These are phyloP conservation scores for Astraeus odoratus DNA, from an alignment of 768 basidiomycete genomes.

Conservation along the genomic window DNA sequence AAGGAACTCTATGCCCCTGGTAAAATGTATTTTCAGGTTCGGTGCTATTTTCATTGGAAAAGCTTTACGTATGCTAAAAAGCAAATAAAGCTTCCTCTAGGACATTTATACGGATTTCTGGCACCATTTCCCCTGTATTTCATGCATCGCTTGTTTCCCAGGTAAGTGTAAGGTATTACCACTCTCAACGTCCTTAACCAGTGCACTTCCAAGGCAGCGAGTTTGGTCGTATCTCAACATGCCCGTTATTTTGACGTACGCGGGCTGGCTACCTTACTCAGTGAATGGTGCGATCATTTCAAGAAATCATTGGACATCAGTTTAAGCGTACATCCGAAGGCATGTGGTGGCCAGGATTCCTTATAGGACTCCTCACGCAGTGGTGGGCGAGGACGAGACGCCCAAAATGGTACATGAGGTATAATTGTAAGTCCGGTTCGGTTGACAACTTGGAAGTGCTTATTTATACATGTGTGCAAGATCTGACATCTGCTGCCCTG, in stretches of 20 bases:
- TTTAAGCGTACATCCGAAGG: constrained; percentile 1
- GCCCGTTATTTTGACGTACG: constrained; percentile 17
- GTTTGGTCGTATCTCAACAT: constrained; percentile 21
- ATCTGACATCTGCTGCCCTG: constrained; percentile 41
- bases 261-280: constrained; percentile 20
- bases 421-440: constrained; percentile 12
- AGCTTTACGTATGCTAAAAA: background rate
- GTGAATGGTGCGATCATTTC: constrained; percentile 15
- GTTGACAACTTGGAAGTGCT: background rate
- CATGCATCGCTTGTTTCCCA: constrained; percentile 13
- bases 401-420: constrained; percentile 43
- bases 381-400: constrained; percentile 41
- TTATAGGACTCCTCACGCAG: constrained; percentile 43
- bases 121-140: constrained; percentile 24
- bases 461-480: constrained; percentile 11
- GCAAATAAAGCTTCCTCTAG: constrained; percentile 11
- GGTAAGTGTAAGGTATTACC: constrained; percentile 5
- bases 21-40: constrained; percentile 37
- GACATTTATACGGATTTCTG: constrained; percentile 26
- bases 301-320: background rate
- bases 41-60: constrained; percentile 19
- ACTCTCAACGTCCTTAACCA: background rate
- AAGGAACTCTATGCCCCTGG: constrained; percentile 45
- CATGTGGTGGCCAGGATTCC: constrained; percentile 45
- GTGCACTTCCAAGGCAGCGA: constrained; percentile 1